These are phyloP conservation scores for Gyrodon lividus DNA, from an alignment of 768 basidiomycete species.

Conservation along the genomic window DNA sequence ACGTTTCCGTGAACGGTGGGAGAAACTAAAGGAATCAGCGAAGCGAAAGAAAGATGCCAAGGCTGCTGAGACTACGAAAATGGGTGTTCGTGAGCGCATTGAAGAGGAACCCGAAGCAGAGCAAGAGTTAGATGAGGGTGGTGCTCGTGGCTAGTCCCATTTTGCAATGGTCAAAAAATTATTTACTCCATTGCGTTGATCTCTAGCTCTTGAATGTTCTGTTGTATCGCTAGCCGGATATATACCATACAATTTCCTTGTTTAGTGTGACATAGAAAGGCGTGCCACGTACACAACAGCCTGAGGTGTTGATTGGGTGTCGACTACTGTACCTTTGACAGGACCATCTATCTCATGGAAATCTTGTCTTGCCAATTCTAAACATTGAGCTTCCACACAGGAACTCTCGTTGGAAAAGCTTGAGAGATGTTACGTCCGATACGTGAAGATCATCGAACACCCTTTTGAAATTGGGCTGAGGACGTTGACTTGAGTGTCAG, in stretches of 20 bases:
- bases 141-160: neutral
- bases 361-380: no score
- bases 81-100: constrained; percentile 62
- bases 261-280: no score
- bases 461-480: no score
- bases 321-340: no score
- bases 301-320: no score
- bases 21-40: constrained; percentile 84
- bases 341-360: no score
- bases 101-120: constrained; percentile 67
- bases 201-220: neutral
- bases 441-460: no score
- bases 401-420: no score
- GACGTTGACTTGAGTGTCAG: no score
- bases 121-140: constrained; percentile 46
- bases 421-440: no score
- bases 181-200: constrained; percentile 3
- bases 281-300: no score
- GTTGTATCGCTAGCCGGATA: constrained; percentile 7
- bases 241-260: constrained; percentile 6
- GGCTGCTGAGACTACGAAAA: constrained; percentile 44
- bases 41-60: constrained; percentile 81
- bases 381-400: no score
- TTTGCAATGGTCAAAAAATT: neutral
- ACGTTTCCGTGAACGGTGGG: constrained; percentile 85